These are phyloP conservation scores for Chlamydomonas sphaeroides DNA, from an alignment of 139 green algal genomes.

Conservation along the genomic window DNA sequence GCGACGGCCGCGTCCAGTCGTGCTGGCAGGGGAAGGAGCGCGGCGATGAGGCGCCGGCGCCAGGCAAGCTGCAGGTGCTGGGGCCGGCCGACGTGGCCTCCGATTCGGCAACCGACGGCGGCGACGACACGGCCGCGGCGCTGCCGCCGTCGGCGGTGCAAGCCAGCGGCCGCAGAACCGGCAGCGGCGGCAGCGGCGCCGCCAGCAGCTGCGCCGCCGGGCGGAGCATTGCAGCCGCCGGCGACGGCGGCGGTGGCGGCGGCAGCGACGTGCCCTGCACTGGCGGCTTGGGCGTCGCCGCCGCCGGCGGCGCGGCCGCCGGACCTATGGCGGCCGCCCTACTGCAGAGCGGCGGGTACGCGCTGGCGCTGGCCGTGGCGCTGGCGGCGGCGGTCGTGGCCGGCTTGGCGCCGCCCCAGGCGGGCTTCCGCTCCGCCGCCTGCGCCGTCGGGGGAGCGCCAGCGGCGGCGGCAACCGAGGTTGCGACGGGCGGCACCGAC, in stretches of 20 bases:
- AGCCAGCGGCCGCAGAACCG: neutral
- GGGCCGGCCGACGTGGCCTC: neutral
- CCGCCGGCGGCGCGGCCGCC: no score
- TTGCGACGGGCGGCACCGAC: neutral
- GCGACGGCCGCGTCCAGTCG: slow-evolving; percentile 26
- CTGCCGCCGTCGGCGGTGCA: neutral
- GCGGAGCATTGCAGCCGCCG: no score
- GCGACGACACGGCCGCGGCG: neutral
- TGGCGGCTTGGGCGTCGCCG: neutral
- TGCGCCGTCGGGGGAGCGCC: neutral
- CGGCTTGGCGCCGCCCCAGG: slow-evolving; percentile 15
- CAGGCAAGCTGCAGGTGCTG: slow-evolving; percentile 6
- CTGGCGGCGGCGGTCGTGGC: neutral
- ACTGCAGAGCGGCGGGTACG: slow-evolving; percentile 12
- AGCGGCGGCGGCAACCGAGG: neutral
- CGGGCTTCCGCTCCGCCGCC: slow-evolving; percentile 18
- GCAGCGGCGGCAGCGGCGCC: neutral
- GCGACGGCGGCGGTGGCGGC: neutral
- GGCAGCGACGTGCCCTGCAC: neutral
- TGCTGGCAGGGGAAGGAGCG: neutral
- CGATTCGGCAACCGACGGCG: slow-evolving; percentile 5
- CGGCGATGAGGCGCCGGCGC: neutral
- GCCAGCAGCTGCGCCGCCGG: no score
- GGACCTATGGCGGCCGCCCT: no score
- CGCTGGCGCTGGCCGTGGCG: neutral